A percentile compares a stretch with the other conserved stretches of the same genome.
These are phyloP conservation scores for Cryptococcus neoformans DNA, from an alignment of 1,284 basidiomycete species.

Conservation along the genomic window DNA sequence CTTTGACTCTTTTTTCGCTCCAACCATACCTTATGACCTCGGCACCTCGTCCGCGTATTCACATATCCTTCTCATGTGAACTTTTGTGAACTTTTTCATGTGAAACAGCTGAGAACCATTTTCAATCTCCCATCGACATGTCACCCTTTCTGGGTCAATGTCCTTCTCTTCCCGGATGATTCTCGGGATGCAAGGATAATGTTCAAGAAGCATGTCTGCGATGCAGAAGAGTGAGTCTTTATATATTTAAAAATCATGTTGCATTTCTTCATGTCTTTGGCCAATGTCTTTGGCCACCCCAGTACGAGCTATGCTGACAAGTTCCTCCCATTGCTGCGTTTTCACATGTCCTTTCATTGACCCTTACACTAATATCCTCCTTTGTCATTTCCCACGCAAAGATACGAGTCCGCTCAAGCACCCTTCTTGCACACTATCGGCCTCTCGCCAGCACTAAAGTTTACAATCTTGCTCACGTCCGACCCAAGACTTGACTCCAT, in stretches of 20 bases:
- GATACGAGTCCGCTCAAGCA: conserved; percentile 43
- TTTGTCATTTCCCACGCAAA: conserved; percentile 9
- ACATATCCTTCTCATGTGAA: background rate
- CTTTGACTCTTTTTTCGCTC: background rate
- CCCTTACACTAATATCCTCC: too few relatives aligned
- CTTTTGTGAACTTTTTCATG: too few relatives aligned
- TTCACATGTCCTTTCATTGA: background rate
- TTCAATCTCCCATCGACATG: conserved; percentile 46
- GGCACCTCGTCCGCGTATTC: background rate
- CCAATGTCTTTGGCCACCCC: too few relatives aligned
- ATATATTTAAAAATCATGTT: background rate
- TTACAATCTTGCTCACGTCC: conserved; percentile 45
- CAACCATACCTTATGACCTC: background rate
- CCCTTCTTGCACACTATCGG: conserved; percentile 31
- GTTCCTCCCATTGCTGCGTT: background rate
- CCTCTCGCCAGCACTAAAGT: conserved; percentile 39
- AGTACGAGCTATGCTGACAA: background rate
- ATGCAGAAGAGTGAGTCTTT: conserved; percentile 42
- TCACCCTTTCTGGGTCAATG: conserved; percentile 45
- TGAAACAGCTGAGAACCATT: conserved; percentile 34
- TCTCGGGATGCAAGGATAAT: conserved; percentile 39
- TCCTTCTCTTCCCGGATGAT: conserved; percentile 45
- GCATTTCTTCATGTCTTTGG: background rate
- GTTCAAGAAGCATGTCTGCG: conserved; percentile 49
- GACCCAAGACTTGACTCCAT: conserved; percentile 42